phyloP scores from a whole-genome alignment of 345 rosid species.

The Brassica rapa region DNA sequence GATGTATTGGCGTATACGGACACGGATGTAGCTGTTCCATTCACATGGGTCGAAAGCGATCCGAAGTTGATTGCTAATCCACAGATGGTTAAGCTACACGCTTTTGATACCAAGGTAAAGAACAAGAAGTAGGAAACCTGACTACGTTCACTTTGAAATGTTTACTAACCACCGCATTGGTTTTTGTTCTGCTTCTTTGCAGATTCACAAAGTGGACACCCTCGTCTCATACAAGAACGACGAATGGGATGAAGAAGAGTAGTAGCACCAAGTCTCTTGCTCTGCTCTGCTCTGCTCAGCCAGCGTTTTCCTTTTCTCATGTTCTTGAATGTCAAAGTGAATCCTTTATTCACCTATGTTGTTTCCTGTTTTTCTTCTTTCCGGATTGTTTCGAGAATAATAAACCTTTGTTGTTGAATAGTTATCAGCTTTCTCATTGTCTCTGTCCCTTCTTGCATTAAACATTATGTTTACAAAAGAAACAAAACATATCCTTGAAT shows the following conservation, averaged over 20 bases:
- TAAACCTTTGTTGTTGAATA: constrained; percentile 1
- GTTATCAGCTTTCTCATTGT: neutral
- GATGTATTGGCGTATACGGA: constrained; percentile 95
- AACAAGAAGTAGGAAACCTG: neutral
- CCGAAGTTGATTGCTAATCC: constrained; percentile 95
- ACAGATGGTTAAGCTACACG: constrained; percentile 97
- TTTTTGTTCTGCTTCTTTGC: constrained; percentile 20
- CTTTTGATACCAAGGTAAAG: constrained; percentile 87
- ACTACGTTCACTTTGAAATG: neutral
- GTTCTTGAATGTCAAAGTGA: constrained; percentile 40
- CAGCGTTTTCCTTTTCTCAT: neutral
- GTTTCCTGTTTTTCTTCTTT: neutral
- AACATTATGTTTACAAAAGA: neutral
- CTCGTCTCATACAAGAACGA: constrained; percentile 95
- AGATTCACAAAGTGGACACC: constrained; percentile 97
- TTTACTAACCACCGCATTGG: neutral
- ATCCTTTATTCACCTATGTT: constrained; percentile 59
- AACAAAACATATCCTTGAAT: neutral
- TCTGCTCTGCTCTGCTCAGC: neutral
- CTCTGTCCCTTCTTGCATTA: neutral
- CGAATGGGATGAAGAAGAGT: constrained; percentile 86
- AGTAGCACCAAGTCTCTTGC: neutral
- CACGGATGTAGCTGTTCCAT: constrained; percentile 85
- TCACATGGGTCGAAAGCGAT: constrained; percentile 95
- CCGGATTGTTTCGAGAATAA: neutral